These are phyloP conservation scores for Quercus phellos DNA, from an alignment of 331 rosid species.

Conservation along the genomic window DNA sequence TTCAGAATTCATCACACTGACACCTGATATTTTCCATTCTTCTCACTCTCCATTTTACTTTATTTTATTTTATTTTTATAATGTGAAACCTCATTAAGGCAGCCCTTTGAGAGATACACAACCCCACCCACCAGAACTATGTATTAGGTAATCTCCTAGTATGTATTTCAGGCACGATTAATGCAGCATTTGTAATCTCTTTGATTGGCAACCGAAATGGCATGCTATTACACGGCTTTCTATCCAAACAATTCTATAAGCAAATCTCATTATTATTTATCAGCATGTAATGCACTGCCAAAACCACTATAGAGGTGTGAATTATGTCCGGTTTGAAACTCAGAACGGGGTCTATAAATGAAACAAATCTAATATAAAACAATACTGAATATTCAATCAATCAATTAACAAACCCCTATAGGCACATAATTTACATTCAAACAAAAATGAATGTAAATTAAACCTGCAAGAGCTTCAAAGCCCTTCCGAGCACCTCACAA, in stretches of 20 bases:
- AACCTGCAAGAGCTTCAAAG: conserved; percentile 91
- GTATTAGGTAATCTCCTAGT: background rate
- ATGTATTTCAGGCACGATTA: background rate
- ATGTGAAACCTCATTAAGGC: too few species aligned
- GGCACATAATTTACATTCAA: background rate
- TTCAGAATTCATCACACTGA: background rate
- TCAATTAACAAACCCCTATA: too few species aligned
- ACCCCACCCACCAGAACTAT: too few species aligned
- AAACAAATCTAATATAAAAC: too few species aligned
- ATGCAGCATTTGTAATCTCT: conserved; percentile 5
- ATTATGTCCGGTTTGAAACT: too few species aligned
- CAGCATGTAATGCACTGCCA: background rate
- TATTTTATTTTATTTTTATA: background rate
- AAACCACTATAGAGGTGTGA: background rate
- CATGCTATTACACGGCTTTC: background rate
- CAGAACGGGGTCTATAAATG: too few species aligned
- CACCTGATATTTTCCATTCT: background rate
- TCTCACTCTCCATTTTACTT: background rate
- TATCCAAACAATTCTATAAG: background rate
- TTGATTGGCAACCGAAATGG: background rate
- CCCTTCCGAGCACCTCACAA: conserved; percentile 89
- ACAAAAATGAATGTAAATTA: background rate
- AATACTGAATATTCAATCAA: background rate
- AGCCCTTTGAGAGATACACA: too few species aligned
- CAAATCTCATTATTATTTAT: background rate